Conservation (phyloP, 257 asterid genomes). For the Ocimum tenuiflorum region DNA sequence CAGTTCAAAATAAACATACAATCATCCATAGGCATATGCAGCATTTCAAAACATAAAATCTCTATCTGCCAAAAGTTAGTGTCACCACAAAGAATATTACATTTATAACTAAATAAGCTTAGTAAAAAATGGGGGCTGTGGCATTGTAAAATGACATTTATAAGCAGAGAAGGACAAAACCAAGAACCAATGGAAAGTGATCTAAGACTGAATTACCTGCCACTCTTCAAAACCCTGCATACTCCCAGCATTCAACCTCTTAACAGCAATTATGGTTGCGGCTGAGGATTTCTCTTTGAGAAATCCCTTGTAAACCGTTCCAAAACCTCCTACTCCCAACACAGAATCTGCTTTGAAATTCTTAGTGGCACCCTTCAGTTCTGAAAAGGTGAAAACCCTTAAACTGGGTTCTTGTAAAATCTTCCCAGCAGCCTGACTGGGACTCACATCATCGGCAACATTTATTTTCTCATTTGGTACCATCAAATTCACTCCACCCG, state of each 20-base stretch:
- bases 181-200: background rate
- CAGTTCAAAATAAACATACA: background rate
- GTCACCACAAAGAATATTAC: no score
- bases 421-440: background rate
- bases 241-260: conserved; percentile 17
- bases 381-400: conserved; percentile 23
- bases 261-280: conserved; percentile 24
- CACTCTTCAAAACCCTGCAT: conserved; percentile 16
- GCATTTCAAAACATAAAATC: no score
- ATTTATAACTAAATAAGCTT: no score
- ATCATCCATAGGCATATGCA: no score
- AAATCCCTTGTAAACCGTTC: conserved; percentile 35
- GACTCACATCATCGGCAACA: no score
- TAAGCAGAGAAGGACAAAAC: no score
- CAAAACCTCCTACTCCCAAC: conserved; percentile 40
- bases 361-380: conserved; percentile 28
- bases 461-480: no score
- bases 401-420: background rate
- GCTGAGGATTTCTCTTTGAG: conserved; percentile 10
- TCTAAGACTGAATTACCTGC: conserved; percentile 24
- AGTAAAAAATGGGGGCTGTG: no score
- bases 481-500: no score
- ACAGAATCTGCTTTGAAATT: conserved; percentile 25
- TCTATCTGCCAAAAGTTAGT: no score
- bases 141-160: no score